A percentile compares a stretch with the other conserved stretches of the same genome.
These are phyloP conservation scores for Mollisiaceae sp. DNA, from an alignment of 2,329 filamentous ascomycete genomes.

Conservation along the genomic window DNA sequence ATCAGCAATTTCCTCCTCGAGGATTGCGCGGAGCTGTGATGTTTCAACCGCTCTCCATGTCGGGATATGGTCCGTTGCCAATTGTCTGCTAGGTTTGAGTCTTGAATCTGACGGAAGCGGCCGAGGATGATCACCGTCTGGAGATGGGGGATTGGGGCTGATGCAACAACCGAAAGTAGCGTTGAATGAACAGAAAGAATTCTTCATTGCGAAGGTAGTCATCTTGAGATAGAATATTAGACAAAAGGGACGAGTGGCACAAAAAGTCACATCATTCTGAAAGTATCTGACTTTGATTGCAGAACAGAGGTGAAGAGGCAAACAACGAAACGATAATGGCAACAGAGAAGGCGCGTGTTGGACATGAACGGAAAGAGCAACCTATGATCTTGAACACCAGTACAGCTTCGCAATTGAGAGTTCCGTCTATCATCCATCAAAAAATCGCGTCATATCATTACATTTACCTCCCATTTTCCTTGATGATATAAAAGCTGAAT, in stretches of 20 bases:
- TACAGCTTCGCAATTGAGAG: not conserved
- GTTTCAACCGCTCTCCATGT: conserved; percentile 34
- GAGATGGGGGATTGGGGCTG: conserved; percentile 39
- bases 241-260: not conserved
- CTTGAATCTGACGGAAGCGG: conserved; percentile 23
- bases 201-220: conserved; percentile 10
- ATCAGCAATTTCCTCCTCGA: conserved; percentile 27
- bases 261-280: not conserved
- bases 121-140: conserved; percentile 37
- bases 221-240: not conserved
- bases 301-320: not conserved
- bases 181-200: conserved; percentile 4
- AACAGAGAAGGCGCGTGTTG: not conserved
- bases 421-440: not conserved
- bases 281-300: not conserved
- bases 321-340: not conserved
- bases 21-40: conserved; percentile 37
- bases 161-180: conserved; percentile 35
- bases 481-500: not conserved
- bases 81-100: conserved; percentile 12
- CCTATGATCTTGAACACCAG: not conserved
- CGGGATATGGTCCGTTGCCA: conserved; percentile 26
- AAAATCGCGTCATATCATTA: not conserved
- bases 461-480: not conserved
- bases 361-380: not conserved